Percentiles rank a stretch among this genome's conserved stretches.
These are phyloP conservation scores for Hymenoscyphus linearis DNA, from an alignment of 2,329 filamentous ascomycete species.

Conservation along the genomic window DNA sequence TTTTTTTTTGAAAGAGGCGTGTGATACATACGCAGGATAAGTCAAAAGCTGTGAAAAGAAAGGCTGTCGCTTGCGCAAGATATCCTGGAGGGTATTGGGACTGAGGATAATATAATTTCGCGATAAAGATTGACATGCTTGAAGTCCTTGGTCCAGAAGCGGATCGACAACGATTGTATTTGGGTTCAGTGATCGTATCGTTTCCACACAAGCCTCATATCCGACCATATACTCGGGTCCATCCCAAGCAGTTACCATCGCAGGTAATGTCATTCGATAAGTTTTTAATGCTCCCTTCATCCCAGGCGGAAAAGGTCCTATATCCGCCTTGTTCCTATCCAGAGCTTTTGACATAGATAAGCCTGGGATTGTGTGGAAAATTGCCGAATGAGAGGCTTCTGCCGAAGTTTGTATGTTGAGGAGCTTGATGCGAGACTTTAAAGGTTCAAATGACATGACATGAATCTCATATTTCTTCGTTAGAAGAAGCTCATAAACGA, in stretches of 20 bases:
- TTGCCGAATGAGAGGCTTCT: constrained; percentile 12
- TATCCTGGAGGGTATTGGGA: constrained; percentile 41
- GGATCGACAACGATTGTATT: constrained; percentile 40
- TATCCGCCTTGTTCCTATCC: constrained; percentile 13
- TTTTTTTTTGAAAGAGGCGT: too few relatives aligned
- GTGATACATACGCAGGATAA: constrained; percentile 35
- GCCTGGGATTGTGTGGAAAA: constrained; percentile 34
- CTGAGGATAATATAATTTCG: constrained; percentile 37
- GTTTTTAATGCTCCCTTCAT: constrained; percentile 34
- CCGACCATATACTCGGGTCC: constrained; percentile 38
- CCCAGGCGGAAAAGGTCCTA: constrained; percentile 28
- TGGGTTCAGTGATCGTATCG: constrained; percentile 36
- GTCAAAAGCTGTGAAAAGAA: constrained; percentile 33
- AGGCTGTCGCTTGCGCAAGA: constrained; percentile 37
- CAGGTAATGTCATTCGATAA: constrained; percentile 23
- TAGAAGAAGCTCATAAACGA: constrained; percentile 36
- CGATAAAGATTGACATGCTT: constrained; percentile 36
- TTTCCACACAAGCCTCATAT: constrained; percentile 35
- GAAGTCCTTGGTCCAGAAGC: constrained; percentile 39
- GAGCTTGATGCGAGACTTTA: constrained; percentile 31
- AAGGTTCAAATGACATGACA: constrained; percentile 38
- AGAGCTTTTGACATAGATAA: constrained; percentile 33
- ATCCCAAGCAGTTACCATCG: constrained; percentile 32
- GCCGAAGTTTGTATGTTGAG: constrained; percentile 18
- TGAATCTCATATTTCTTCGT: constrained; percentile 38